Conservation (phyloP, 805 yeast genomes). For the Sungouiella thailandica region DNA sequence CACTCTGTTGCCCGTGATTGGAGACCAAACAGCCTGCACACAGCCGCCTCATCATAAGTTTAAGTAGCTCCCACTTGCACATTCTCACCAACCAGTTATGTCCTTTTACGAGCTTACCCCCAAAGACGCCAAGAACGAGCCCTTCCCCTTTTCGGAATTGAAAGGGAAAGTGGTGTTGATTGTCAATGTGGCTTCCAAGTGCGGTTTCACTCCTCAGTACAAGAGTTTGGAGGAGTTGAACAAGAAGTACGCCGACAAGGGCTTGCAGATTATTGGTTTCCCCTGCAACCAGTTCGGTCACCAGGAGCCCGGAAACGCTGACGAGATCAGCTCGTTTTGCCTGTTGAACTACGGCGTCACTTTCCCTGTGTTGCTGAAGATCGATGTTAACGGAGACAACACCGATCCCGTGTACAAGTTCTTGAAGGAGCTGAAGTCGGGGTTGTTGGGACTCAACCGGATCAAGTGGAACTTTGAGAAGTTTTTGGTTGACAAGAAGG, state of each 20-base stretch:
- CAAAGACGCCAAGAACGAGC: conserved; percentile 53
- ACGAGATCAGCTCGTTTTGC: conserved; percentile 72
- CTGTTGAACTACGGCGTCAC: conserved; percentile 80
- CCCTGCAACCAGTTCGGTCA: conserved; percentile 42
- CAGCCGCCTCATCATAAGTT: no score
- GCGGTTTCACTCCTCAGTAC: conserved; percentile 43
- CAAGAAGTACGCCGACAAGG: conserved; percentile 34
- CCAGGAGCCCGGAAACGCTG: conserved; percentile 39
- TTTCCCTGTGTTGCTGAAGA: conserved; percentile 82
- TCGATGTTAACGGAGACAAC: conserved; percentile 82
- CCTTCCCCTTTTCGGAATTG: conserved; percentile 54
- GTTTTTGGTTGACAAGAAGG: conserved; percentile 37
- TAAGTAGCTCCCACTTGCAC: no score
- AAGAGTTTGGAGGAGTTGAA: conserved; percentile 38
- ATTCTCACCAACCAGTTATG: no score
- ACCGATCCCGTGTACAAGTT: conserved; percentile 77
- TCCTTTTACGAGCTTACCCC: conserved; percentile 65
- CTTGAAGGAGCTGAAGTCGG: conserved; percentile 59
- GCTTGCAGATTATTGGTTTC: conserved; percentile 37
- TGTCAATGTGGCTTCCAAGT: conserved; percentile 84
- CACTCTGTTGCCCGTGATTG: no score
- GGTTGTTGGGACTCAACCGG: conserved; percentile 38
- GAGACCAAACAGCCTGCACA: no score
- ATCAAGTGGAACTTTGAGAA: conserved; percentile 45
- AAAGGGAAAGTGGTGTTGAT: conserved; percentile 78